Evolutionary conservation across 371 early-diverging fungal genomes (phyloP).

Genomic region (Funneliformis caledonium): DNA sequence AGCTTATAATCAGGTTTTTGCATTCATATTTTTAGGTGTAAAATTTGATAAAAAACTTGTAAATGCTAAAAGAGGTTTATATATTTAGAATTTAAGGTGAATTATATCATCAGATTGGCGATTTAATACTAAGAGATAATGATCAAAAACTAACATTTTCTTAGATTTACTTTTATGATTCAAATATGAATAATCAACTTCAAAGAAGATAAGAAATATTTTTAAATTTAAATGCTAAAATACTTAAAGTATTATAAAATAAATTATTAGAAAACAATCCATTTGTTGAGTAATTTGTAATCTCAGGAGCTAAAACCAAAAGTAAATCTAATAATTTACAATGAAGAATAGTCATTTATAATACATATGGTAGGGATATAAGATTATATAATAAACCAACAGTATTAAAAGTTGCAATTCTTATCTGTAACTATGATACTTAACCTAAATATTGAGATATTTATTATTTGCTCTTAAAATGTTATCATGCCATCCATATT

Average conservation of each 20-base stretch:
- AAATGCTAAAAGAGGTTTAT: neutral
- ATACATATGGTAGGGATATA: conserved; percentile 1
- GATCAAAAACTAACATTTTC: conserved; percentile 28
- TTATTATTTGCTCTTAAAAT: no score
- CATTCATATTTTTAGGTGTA: conserved; percentile 33
- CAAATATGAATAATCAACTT: neutral
- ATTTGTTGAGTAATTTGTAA: neutral
- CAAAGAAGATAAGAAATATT: neutral
- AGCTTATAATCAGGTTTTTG: conserved; percentile 37
- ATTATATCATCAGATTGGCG: no score
- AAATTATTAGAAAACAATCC: neutral
- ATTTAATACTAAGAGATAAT: neutral
- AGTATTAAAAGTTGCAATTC: neutral
- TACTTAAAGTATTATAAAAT: neutral
- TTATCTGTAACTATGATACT: no score
- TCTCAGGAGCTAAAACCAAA: neutral
- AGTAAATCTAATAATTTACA: neutral
- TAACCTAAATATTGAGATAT: no score
- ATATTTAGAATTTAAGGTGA: no score
- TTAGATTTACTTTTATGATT: conserved; percentile 39
- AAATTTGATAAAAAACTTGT: conserved; percentile 1
- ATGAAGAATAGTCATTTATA: neutral
- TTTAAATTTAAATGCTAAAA: neutral
- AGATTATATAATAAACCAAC: neutral
- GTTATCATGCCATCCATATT: no score